Conservation (phyloP, 345 rosid species). For the Citrus cavaleriei region DNA sequence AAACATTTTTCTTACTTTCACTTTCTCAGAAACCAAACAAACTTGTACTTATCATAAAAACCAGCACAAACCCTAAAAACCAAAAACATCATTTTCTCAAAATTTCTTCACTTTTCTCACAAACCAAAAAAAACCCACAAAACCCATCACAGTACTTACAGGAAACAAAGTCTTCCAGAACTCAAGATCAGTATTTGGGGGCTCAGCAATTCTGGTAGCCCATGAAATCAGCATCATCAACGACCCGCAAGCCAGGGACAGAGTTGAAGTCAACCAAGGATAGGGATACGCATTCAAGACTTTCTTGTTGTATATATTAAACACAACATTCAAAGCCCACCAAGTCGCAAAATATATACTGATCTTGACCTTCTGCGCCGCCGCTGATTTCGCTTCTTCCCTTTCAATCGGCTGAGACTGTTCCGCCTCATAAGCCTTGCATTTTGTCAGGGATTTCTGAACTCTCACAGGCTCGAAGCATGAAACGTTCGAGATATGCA, state of each 20-base stretch:
- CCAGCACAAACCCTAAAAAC: constrained; percentile 21
- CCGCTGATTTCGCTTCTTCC: constrained; percentile 40
- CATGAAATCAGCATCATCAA: constrained; percentile 96
- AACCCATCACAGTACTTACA: constrained; percentile 49
- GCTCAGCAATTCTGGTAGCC: constrained; percentile 78
- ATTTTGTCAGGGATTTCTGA: constrained; percentile 37
- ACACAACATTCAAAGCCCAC: constrained; percentile 98
- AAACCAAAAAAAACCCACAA: constrained; percentile 31
- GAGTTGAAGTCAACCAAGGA: constrained; percentile 96
- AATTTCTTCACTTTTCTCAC: constrained; percentile 18
- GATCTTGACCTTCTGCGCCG: constrained; percentile 61
- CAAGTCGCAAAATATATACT: constrained; percentile 91
- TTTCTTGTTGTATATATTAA: constrained; percentile 96
- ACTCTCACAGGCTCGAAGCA: constrained; percentile 23
- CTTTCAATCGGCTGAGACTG: constrained; percentile 51
- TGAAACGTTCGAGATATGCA: constrained; percentile 50
- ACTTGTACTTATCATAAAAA: constrained; percentile 22
- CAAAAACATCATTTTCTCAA: constrained; percentile 37
- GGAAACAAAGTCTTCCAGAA: constrained; percentile 97
- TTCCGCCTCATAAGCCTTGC: constrained; percentile 88
- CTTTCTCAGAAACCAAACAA: constrained; percentile 44
- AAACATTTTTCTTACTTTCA: constrained; percentile 3
- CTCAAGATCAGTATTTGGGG: constrained; percentile 87
- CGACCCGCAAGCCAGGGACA: constrained; percentile 93
- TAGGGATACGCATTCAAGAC: constrained; percentile 93